Evolutionary conservation across 192 early-diverging fungal genomes (phyloP), one percentile per base, ranked within the genome.

Genomic region (Podila epicladia): DNA sequence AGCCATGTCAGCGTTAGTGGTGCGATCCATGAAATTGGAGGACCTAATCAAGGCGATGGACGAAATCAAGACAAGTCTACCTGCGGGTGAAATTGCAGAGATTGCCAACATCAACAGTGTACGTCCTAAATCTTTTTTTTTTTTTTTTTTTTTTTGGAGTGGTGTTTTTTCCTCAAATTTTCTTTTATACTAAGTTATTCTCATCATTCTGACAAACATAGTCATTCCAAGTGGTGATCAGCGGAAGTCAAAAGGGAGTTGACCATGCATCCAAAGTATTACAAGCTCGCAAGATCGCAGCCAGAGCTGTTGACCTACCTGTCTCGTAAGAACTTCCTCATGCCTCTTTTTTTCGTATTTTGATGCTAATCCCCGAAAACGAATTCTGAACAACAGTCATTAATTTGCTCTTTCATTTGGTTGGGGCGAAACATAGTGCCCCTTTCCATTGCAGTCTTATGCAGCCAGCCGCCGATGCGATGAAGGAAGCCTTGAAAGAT

Each of bases 361-460:
- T 1, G 15, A 45, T 8, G 13, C 12, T 45, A 15, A 15, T 45
- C 41, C 41, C 13, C 17, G 3, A 33, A 33, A 33, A 17, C 11
- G 41, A 33, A 7, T 6, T 45, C 15, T 15, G 13, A 45, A 3
- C 41, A 11, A 15, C 13, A 45, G 0, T 45, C 41, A 15, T 17
- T 45, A 45, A 45, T 20, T 32, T 45, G 19, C 41, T 15, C n/a
- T 7, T 22, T 65, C 13, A 58, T 32, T 28, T 32, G n/a, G 55
- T 41, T 15, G 41, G 41, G 15, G 26, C 5, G 24, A 66, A 59
- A 69, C 33, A 24, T 55, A 65, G 48, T 32, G 97, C 96, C 28
- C 97, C 97, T 4, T 99, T 99, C 73, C 97, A 99, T 84, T 97
- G 96, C 83, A 89, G 84, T 38, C 82, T 99, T 64, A 97, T 99